Evolutionary conservation across 768 basidiomycete species (phyloP).

Genomic region (Fistulinella prunicolor): DNA sequence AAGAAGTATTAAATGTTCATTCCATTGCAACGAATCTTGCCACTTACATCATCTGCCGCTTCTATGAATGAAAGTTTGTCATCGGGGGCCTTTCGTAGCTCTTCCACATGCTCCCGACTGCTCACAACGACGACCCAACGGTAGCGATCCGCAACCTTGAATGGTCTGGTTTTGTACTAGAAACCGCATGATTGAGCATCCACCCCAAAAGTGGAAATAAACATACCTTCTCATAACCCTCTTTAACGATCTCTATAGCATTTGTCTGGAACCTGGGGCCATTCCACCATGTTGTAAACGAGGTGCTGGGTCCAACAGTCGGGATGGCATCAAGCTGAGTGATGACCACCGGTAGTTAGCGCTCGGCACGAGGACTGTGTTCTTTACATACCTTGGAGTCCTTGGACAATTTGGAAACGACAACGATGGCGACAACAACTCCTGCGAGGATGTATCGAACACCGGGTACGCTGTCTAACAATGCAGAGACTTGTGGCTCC

Average conservation of each 20-base stretch:
- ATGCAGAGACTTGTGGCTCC: neutral
- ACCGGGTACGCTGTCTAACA: neutral
- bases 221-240: neutral
- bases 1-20: neutral
- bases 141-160: constrained; percentile 28
- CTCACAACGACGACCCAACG: constrained; percentile 42
- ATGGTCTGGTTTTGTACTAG: constrained; percentile 30
- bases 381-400: neutral
- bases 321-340: neutral
- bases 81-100: constrained; percentile 40
- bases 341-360: neutral
- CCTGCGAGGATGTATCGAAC: neutral
- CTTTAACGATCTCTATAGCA: neutral
- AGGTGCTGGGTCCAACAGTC: neutral
- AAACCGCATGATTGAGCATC: neutral
- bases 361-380: neutral
- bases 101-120: constrained; percentile 34
- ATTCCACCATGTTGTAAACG: neutral
- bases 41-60: neutral
- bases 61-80: constrained; percentile 8
- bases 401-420: neutral
- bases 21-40: neutral
- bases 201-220: neutral
- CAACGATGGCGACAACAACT: neutral
- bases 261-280: neutral